phyloP scores from a whole-genome alignment of 495 filamentous ascomycete species.

The Podospora pseudopauciseta region DNA sequence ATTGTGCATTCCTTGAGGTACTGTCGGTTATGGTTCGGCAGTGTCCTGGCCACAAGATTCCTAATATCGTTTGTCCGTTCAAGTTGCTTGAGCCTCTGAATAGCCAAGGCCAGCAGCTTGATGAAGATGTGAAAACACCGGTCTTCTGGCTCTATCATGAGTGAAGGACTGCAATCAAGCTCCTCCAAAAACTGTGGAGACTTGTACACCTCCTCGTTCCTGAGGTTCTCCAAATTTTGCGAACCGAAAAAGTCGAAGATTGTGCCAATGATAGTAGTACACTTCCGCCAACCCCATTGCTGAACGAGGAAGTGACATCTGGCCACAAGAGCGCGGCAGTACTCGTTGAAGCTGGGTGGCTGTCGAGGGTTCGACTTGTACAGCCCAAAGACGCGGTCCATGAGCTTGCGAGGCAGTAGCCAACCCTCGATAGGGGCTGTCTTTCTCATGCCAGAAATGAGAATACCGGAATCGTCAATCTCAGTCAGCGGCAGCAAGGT shows the following conservation, averaged over 20 bases:
- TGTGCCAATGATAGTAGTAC: constrained; percentile 69
- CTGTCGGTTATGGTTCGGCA: constrained; percentile 84
- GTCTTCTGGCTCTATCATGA: constrained; percentile 64
- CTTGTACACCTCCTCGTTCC: constrained; percentile 68
- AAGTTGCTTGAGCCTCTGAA: constrained; percentile 55
- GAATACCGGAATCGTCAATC: constrained; percentile 64
- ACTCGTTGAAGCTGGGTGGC: constrained; percentile 69
- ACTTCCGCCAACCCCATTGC: constrained; percentile 82
- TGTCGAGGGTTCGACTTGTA: constrained; percentile 57
- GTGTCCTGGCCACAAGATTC: constrained; percentile 70
- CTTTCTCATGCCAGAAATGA: constrained; percentile 55
- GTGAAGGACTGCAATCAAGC: constrained; percentile 57
- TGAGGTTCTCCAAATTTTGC: constrained; percentile 66
- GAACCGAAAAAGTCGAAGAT: constrained; percentile 91
- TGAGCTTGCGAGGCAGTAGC: constrained; percentile 60
- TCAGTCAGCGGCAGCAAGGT: constrained; percentile 71
- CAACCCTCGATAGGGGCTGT: constrained; percentile 62
- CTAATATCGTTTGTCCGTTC: constrained; percentile 69
- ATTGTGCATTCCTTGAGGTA: constrained; percentile 80
- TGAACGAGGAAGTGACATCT: constrained; percentile 77
- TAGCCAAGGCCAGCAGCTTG: constrained; percentile 71
- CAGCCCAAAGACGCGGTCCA: constrained; percentile 61
- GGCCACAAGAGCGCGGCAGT: constrained; percentile 67
- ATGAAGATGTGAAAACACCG: constrained; percentile 91
- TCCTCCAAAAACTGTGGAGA: constrained; percentile 78